Conservation (phyloP, 2,329 filamentous ascomycete genomes). For the Diplodia sapinea region DNA sequence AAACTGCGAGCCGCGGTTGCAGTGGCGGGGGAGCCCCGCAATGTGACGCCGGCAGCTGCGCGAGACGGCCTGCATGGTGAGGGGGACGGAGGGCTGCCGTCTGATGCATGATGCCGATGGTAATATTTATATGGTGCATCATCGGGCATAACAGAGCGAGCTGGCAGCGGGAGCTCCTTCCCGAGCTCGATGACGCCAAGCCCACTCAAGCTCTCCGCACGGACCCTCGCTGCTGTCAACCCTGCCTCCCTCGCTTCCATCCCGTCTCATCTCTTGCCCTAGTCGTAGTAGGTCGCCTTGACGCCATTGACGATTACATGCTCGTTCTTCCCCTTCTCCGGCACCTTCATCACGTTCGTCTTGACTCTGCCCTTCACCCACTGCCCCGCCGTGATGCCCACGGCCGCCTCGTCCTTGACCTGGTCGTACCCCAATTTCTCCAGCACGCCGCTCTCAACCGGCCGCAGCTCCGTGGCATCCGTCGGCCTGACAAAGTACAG, state of each 20-base stretch:
- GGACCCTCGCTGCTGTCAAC: not conserved
- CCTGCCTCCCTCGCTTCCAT: too few relatives aligned
- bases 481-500: slow-evolving; percentile 41
- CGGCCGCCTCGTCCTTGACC: slow-evolving; percentile 10
- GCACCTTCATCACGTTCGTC: slow-evolving; percentile 35
- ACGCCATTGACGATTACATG: slow-evolving; percentile 19
- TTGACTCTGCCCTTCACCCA: slow-evolving; percentile 24
- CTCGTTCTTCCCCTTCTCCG: slow-evolving; percentile 16
- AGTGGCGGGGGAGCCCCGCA: not conserved
- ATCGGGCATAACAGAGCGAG: too few relatives aligned
- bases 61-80: slow-evolving; percentile 10
- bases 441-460: slow-evolving; percentile 35
- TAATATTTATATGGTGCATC: not conserved
- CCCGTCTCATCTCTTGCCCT: too few relatives aligned
- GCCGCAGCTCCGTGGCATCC: slow-evolving; percentile 12
- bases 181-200: too few relatives aligned
- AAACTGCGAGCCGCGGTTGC: not conserved
- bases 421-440: slow-evolving; percentile 41
- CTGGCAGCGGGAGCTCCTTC: too few relatives aligned
- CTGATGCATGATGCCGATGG: not conserved
- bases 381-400: slow-evolving; percentile 13
- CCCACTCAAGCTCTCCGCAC: too few relatives aligned
- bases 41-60: not conserved
- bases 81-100: not conserved
- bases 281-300: slow-evolving; percentile 24